These are phyloP conservation scores for Amniculicola lignicola DNA, from an alignment of 495 filamentous ascomycete genomes.

Conservation along the genomic window DNA sequence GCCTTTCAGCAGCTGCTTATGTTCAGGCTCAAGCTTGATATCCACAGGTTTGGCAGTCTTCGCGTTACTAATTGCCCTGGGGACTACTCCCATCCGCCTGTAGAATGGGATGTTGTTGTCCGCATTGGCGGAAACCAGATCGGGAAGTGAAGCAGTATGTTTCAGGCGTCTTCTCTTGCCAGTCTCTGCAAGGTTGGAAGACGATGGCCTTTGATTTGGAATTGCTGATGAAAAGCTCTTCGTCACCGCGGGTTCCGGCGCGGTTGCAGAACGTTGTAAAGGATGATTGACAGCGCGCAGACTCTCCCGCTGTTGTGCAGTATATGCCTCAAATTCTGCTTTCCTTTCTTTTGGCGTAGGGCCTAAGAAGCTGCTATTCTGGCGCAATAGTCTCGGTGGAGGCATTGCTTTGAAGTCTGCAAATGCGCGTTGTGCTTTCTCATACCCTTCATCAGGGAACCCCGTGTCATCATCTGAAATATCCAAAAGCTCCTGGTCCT, in stretches of 20 bases:
- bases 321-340: slow-evolving; percentile 8
- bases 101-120: slow-evolving; percentile 16
- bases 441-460: slow-evolving; percentile 32
- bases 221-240: slow-evolving; percentile 9
- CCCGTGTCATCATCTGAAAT: slow-evolving; percentile 40
- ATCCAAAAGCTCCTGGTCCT: slow-evolving; percentile 48
- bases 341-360: slow-evolving; percentile 18
- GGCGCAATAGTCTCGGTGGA: slow-evolving; percentile 11
- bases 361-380: slow-evolving; percentile 23
- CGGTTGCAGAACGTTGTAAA: slow-evolving; percentile 10
- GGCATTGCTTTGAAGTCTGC: slow-evolving; percentile 17
- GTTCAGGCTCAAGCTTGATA: slow-evolving; percentile 23
- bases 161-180: not conserved
- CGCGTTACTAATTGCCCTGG: slow-evolving; percentile 7
- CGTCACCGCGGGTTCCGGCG: slow-evolving; percentile 1
- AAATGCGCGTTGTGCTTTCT: slow-evolving; percentile 16
- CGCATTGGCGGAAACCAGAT: not conserved
- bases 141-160: slow-evolving; percentile 11
- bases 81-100: slow-evolving; percentile 14
- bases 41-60: slow-evolving; percentile 16
- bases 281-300: not conserved
- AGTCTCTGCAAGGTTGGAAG: not conserved
- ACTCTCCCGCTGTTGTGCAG: not conserved
- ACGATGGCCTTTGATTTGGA: slow-evolving; percentile 1
- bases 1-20: slow-evolving; percentile 20